Percentiles rank a stretch among this genome's conserved stretches.
Evolutionary conservation across 2,329 filamentous ascomycete species (phyloP).

Genomic region (Tricladium varicosporioides): DNA sequence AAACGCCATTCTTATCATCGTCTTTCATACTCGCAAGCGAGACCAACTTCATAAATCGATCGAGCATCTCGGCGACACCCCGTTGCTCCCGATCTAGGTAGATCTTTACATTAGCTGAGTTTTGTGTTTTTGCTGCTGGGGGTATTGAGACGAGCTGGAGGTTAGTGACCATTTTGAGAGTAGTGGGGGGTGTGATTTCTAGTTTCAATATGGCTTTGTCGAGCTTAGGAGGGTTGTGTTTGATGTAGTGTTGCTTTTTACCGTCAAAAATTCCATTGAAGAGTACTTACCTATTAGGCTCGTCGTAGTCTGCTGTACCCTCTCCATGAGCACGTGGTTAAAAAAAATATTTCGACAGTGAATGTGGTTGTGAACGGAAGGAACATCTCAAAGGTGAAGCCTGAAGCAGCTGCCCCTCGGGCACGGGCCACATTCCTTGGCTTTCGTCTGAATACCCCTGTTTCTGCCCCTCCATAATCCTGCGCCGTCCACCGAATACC

Average conservation of each 20-base stretch:
- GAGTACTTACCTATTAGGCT: conserved; percentile 29
- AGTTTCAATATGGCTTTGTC: neutral
- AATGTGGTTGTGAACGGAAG: neutral
- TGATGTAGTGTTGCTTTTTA: neutral
- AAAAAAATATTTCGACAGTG: conserved; percentile 2
- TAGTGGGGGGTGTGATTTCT: neutral
- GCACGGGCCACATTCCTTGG: conserved; percentile 7
- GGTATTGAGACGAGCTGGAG: neutral
- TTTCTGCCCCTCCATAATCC: conserved; percentile 12
- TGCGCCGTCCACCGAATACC: neutral
- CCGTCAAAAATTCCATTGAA: neutral
- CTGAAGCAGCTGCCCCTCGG: conserved; percentile 1
- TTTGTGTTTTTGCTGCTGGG: neutral
- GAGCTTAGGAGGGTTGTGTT: neutral
- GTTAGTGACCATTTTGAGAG: neutral
- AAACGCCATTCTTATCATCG: conserved; percentile 20
- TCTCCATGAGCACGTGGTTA: conserved; percentile 26
- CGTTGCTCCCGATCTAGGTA: conserved; percentile 45
- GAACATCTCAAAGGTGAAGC: neutral
- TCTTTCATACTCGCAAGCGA: conserved; percentile 24
- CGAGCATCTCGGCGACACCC: conserved; percentile 44
- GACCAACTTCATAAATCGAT: conserved; percentile 44
- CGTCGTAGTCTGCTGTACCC: conserved; percentile 25
- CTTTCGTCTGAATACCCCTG: conserved; percentile 9
- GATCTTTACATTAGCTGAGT: conserved; percentile 6